Base-by-base conservation (phyloP, 73 alveolate genomes). In the Uronychia binucleata region DNA sequence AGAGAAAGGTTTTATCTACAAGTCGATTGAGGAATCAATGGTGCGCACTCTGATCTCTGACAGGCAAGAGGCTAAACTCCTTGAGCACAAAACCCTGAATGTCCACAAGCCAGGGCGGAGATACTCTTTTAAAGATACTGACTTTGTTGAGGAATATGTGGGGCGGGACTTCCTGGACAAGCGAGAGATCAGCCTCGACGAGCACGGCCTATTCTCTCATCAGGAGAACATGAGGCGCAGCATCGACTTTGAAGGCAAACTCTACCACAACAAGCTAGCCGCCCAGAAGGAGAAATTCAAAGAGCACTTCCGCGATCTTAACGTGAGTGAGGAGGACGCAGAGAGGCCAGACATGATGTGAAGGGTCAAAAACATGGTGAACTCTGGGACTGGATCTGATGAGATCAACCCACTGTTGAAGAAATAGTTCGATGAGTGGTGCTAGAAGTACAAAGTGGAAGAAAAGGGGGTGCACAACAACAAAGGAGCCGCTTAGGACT, bases 21-120 rank as follows among this genome's bases (percentile, higher is more conserved):
- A n/a, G n/a, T n/a, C 67, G 5, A 5, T 46, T 46, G 67, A 46
- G 19, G 84, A 33, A 34, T 1, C 30, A 34, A 32, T 78, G 13
- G 29, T 58, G 26, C 28, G 33, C 29, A 34, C 75, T 8, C 35
- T 32, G 14, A 34, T 78, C 74, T 1, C 32, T 78, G 59, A 78
- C 26, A 28, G 30, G 1, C 33, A 33, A 28, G 29, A 75, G 27
- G 1, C 35, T 0, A 58, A 74, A 30, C 30, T 88, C 11, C 1
- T 88, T 13, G 77, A 88, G 28, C 57, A 34, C 0, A 87, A 79
- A 26, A 84, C 67, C 0, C 46, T 30, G 8, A n/a, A n/a, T n/a
- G 57, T 30, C 30, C 75, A 81, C 14, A 75, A 30, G 31, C 86
- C 86, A 46, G 94, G 94, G 32, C 81, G 94, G 57, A 88, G 78